Conservation (phyloP, 352 stramenopile species). For the Globisporangium alternatum region DNA sequence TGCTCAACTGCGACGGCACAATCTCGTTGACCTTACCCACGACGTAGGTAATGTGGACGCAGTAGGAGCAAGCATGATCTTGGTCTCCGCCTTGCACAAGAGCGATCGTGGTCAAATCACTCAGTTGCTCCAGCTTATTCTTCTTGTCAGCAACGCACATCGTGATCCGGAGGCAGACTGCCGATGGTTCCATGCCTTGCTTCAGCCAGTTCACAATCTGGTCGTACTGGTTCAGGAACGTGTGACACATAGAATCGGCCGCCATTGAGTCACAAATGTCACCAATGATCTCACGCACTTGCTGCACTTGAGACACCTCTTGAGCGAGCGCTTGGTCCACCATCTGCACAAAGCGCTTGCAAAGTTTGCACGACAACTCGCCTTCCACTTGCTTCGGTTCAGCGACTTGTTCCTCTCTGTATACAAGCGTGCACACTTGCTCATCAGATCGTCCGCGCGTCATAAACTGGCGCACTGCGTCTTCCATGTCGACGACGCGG, state of each 20-base stretch:
- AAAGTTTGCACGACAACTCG: slow-evolving; percentile 68
- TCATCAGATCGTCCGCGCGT: slow-evolving; percentile 34
- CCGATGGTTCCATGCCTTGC: slow-evolving; percentile 55
- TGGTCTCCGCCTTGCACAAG: not conserved
- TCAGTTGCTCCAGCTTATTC: slow-evolving; percentile 2
- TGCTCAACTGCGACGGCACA: slow-evolving; percentile 10
- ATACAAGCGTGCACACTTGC: slow-evolving; percentile 44
- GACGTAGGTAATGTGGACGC: slow-evolving; percentile 6
- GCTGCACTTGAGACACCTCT: slow-evolving; percentile 56
- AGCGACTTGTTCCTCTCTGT: slow-evolving; percentile 11
- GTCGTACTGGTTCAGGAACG: slow-evolving; percentile 72
- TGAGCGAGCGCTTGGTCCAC: slow-evolving; percentile 53
- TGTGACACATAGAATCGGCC: slow-evolving; percentile 73
- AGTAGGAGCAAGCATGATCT: slow-evolving; percentile 17
- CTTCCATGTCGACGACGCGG: slow-evolving; percentile 36
- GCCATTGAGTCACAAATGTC: slow-evolving; percentile 74
- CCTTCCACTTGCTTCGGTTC: slow-evolving; percentile 24
- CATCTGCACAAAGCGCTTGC: slow-evolving; percentile 77
- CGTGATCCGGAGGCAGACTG: slow-evolving; percentile 51
- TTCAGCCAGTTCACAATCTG: slow-evolving; percentile 77
- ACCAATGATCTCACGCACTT: slow-evolving; percentile 69
- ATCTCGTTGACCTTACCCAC: slow-evolving; percentile 13
- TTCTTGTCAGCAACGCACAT: slow-evolving; percentile 47
- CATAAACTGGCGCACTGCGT: slow-evolving; percentile 43
- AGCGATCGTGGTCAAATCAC: slow-evolving; percentile 1